Percentiles rank a stretch among this genome's conserved stretches.
These are phyloP conservation scores for Vicia sativa DNA, from an alignment of 306 rosid species.

Conservation along the genomic window DNA sequence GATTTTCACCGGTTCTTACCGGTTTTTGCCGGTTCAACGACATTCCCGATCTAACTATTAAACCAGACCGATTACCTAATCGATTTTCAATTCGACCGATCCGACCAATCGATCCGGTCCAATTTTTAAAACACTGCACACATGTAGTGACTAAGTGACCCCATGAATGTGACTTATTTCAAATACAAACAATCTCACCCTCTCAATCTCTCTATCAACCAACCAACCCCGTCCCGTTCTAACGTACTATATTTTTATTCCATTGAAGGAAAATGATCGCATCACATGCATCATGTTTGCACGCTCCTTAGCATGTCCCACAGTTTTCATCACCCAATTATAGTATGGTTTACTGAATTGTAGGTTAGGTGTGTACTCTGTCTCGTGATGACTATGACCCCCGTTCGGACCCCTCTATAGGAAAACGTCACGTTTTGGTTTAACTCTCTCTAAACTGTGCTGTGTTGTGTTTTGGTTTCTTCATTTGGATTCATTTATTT, in stretches of 20 bases:
- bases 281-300: conserved; percentile 53
- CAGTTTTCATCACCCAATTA: conserved; percentile 20
- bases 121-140: no score
- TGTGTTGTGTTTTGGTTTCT: conserved; percentile 2
- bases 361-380: not conserved
- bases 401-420: not conserved
- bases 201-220: conserved; percentile 36
- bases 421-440: not conserved
- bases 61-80: no score
- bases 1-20: no score
- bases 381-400: conserved; percentile 26
- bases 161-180: conserved; percentile 43
- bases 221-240: conserved; percentile 52
- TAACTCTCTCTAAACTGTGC: not conserved
- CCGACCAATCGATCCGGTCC: no score
- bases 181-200: conserved; percentile 38
- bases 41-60: no score
- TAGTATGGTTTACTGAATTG: not conserved
- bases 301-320: conserved; percentile 49
- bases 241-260: conserved; percentile 43
- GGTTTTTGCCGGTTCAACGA: no score
- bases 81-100: no score
- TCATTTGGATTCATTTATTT: not conserved
- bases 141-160: conserved; percentile 26
- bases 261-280: conserved; percentile 39